Conservation (phyloP, 352 stramenopile genomes). For the Pythium rishiriense region DNA sequence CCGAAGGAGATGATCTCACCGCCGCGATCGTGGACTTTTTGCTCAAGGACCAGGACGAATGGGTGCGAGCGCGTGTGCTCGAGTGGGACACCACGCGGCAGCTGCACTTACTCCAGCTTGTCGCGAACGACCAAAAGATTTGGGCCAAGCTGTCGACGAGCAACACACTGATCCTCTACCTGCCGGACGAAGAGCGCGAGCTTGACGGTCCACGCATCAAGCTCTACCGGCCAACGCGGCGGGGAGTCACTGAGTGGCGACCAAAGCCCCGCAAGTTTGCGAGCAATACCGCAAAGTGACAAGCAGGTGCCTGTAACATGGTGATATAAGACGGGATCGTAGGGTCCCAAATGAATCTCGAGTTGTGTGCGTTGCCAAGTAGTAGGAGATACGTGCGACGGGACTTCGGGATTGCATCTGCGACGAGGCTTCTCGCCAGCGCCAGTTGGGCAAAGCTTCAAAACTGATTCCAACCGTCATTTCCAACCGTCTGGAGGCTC, state of each 20-base stretch:
- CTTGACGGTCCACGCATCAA: constrained; percentile 61
- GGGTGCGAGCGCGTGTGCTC: constrained; percentile 67
- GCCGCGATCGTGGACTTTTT: constrained; percentile 80
- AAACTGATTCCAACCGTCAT: too few relatives aligned
- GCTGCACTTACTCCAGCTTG: constrained; percentile 70
- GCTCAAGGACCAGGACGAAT: constrained; percentile 63
- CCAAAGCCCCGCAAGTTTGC: constrained; percentile 73
- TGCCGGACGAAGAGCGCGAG: constrained; percentile 53
- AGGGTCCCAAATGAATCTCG: too few relatives aligned
- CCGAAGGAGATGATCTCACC: constrained; percentile 40
- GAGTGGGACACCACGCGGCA: constrained; percentile 64
- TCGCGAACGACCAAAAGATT: constrained; percentile 56
- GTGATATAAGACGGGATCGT: too few relatives aligned
- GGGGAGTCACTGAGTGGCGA: constrained; percentile 65
- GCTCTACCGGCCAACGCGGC: constrained; percentile 55
- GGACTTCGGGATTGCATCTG: too few relatives aligned
- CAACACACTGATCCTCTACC: constrained; percentile 73
- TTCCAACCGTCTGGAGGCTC: too few relatives aligned
- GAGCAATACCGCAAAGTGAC: not conserved
- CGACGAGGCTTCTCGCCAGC: too few relatives aligned
- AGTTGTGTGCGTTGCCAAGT: too few relatives aligned
- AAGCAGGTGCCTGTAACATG: too few relatives aligned
- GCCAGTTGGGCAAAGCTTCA: too few relatives aligned
- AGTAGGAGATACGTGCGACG: too few relatives aligned
- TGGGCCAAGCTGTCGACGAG: constrained; percentile 50